Percentiles rank a stretch among this genome's conserved stretches.
Conservation (phyloP, 1,284 basidiomycete species). For the Trichosporon inkin region DNA sequence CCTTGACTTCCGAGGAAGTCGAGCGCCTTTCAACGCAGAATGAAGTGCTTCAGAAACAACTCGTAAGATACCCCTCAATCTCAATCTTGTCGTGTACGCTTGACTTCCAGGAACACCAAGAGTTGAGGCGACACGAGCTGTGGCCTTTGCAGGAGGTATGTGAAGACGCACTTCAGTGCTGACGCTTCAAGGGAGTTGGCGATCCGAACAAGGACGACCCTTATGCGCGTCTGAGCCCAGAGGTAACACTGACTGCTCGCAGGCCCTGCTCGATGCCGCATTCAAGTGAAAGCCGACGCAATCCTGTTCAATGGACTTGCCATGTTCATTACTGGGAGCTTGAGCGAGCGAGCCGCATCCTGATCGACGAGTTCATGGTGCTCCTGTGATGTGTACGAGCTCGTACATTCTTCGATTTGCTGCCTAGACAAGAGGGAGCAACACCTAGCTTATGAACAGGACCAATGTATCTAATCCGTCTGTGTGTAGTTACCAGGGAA, state of each 20-base stretch:
- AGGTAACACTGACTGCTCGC: background rate
- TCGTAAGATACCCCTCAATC: background rate
- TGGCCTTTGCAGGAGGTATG: background rate
- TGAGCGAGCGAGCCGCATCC: no score
- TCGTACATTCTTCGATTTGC: no score
- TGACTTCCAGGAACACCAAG: background rate
- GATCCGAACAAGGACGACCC: slow-evolving; percentile 4
- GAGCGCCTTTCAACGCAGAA: slow-evolving; percentile 2
- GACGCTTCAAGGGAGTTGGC: background rate
- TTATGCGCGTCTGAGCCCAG: background rate
- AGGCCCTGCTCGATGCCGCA: slow-evolving; percentile 3
- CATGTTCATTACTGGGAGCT: no score
- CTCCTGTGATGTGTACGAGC: no score
- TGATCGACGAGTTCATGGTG: no score
- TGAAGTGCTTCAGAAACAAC: background rate
- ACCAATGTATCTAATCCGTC: slow-evolving; percentile 24
- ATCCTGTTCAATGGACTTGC: no score
- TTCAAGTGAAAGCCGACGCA: background rate
- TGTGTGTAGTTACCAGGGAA: slow-evolving; percentile 72
- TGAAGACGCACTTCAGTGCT: background rate
- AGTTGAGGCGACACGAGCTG: background rate
- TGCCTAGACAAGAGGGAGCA: no score
- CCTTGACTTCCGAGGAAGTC: background rate
- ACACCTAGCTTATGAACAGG: background rate
- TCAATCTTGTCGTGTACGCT: no score